A percentile compares a stretch with the other conserved stretches of the same genome.
Conservation (phyloP, 345 rosid species). For the Linum usitatissimum region DNA sequence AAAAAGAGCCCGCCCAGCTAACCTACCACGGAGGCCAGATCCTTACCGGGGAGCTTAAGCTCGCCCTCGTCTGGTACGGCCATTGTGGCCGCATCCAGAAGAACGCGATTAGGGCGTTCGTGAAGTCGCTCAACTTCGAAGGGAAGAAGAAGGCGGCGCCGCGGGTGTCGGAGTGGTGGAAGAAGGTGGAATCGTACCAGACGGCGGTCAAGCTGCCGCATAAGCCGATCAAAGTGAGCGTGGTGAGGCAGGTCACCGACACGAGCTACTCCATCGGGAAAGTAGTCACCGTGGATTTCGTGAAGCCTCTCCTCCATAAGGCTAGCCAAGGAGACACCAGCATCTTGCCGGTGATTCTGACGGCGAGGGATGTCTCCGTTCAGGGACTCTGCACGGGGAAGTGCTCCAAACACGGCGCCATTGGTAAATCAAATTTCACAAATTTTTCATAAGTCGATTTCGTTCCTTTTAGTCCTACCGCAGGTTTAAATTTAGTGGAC, state of each 20-base stretch:
- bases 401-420: slow-evolving; percentile 32
- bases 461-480: no score
- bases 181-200: slow-evolving; percentile 35
- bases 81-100: slow-evolving; percentile 20
- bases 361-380: slow-evolving; percentile 31
- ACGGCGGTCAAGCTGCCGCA: slow-evolving; percentile 2
- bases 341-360: slow-evolving; percentile 33
- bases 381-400: slow-evolving; percentile 39
- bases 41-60: slow-evolving; percentile 19
- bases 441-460: background rate
- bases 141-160: slow-evolving; percentile 14
- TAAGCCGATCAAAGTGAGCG: slow-evolving; percentile 22
- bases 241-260: slow-evolving; percentile 27
- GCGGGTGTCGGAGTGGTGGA: slow-evolving; percentile 30
- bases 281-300: slow-evolving; percentile 21
- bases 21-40: slow-evolving; percentile 25
- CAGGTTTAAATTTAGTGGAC: no score
- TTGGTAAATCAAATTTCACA: slow-evolving; percentile 9
- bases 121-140: slow-evolving; percentile 16
- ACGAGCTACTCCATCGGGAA: slow-evolving; percentile 31
- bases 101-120: slow-evolving; percentile 15
- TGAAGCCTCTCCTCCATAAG: slow-evolving; percentile 19
- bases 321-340: slow-evolving; percentile 21
- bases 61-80: slow-evolving; percentile 28
- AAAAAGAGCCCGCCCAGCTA: background rate